Evolutionary conservation across 1,139 yeast species (phyloP).

Genomic region (Yamadazyma atmosphaerica): DNA sequence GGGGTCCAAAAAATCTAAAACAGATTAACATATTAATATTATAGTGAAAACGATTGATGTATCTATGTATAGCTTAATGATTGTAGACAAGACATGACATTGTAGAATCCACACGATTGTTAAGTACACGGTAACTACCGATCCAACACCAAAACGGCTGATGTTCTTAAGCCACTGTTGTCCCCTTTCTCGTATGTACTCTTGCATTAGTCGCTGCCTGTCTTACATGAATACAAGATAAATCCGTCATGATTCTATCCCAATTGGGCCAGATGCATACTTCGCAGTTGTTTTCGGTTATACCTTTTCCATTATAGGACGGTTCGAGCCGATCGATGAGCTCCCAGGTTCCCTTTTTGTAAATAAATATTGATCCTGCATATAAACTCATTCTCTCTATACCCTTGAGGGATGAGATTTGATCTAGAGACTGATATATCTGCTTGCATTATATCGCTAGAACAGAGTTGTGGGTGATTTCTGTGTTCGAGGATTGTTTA

Average conservation of each 20-base stretch:
- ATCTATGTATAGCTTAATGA: neutral
- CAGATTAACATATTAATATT: neutral
- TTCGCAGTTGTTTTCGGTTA: neutral
- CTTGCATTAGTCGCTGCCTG: neutral
- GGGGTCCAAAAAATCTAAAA: conserved; percentile 11
- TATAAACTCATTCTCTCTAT: too few species aligned
- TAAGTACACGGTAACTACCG: too few species aligned
- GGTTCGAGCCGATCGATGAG: neutral
- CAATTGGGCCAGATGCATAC: neutral
- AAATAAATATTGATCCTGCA: conserved; percentile 2
- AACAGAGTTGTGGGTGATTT: too few species aligned
- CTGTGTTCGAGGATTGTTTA: too few species aligned
- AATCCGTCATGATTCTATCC: too few species aligned
- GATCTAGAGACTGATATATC: too few species aligned
- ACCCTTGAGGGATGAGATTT: too few species aligned
- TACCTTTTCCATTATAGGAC: neutral
- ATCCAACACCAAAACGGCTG: too few species aligned
- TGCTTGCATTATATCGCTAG: too few species aligned
- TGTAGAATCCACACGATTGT: too few species aligned
- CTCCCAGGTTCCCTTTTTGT: neutral
- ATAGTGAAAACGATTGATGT: neutral
- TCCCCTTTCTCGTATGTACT: neutral
- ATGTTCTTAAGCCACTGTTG: neutral
- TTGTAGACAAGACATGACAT: neutral
- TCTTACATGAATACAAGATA: too few species aligned